phyloP scores from a whole-genome alignment of 2,329 filamentous ascomycete species.

The Fusarium poae region DNA sequence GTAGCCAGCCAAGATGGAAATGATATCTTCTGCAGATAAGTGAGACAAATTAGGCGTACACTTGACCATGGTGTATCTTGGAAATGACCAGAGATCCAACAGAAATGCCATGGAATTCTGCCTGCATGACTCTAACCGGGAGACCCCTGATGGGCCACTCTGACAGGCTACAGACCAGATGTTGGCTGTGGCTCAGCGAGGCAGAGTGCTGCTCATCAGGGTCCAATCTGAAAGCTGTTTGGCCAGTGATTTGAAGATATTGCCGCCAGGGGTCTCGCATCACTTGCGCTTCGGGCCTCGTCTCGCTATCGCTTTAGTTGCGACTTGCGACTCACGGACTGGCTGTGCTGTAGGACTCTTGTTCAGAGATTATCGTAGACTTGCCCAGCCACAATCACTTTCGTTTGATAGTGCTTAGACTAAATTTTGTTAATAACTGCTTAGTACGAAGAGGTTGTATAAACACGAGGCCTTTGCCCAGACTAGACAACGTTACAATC shows the following conservation, averaged over 20 bases:
- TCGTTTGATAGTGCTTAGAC: slow-evolving; percentile 3
- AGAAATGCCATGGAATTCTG: slow-evolving; percentile 26
- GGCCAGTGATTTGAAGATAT: slow-evolving; percentile 26
- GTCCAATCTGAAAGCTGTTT: slow-evolving; percentile 26
- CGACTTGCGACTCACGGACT: slow-evolving; percentile 17
- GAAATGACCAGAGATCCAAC: slow-evolving; percentile 25
- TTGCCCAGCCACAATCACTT: slow-evolving; percentile 17
- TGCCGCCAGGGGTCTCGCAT: slow-evolving; percentile 33
- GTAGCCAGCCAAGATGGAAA: slow-evolving; percentile 20
- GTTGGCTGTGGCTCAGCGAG: slow-evolving; percentile 41
- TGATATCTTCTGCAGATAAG: slow-evolving; percentile 2
- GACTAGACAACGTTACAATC: not conserved
- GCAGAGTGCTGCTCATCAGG: slow-evolving; percentile 29
- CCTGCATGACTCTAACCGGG: slow-evolving; percentile 6
- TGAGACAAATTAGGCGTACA: slow-evolving; percentile 40
- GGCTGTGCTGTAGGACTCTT: slow-evolving; percentile 26
- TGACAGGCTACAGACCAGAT: slow-evolving; percentile 15
- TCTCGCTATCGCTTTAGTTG: slow-evolving; percentile 23
- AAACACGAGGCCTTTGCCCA: slow-evolving; percentile 25
- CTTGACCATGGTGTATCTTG: slow-evolving; percentile 12
- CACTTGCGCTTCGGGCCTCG: slow-evolving; percentile 28
- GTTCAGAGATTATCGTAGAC: slow-evolving; percentile 1
- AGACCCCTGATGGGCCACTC: slow-evolving; percentile 18
- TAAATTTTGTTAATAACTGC: not conserved
- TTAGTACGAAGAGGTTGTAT: slow-evolving; percentile 17